Conservation (phyloP, 495 filamentous ascomycete genomes). For the Cercophora newfieldiana region DNA sequence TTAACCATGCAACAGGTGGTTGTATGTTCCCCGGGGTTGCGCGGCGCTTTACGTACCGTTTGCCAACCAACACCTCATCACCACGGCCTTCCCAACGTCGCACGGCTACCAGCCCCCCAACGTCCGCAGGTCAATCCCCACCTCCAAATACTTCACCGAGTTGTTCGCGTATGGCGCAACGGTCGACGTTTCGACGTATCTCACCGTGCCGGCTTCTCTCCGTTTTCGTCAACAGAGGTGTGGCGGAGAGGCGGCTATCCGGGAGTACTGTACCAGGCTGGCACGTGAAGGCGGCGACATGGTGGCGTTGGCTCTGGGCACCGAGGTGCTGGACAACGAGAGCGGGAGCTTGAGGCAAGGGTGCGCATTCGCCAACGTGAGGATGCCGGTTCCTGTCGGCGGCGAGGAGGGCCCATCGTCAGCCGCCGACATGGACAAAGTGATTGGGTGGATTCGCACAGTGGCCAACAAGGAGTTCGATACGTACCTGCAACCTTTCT, state of each 20-base stretch:
- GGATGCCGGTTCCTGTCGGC: constrained; percentile 55
- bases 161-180: constrained; percentile 75
- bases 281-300: constrained; percentile 58
- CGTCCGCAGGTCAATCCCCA: constrained; percentile 17
- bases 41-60: constrained; percentile 73
- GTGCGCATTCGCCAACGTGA: constrained; percentile 61
- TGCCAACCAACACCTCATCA: constrained; percentile 69
- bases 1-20: constrained; percentile 50
- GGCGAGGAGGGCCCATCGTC: constrained; percentile 23
- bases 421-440: neutral
- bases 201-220: constrained; percentile 65
- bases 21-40: constrained; percentile 72
- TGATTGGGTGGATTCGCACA: constrained; percentile 13
- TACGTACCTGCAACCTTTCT: constrained; percentile 61
- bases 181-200: constrained; percentile 64
- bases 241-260: constrained; percentile 72
- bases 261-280: constrained; percentile 55
- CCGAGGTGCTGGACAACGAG: constrained; percentile 64
- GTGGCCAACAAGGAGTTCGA: constrained; percentile 42
- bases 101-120: constrained; percentile 48
- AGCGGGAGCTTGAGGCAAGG: constrained; percentile 37
- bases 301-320: constrained; percentile 60
- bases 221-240: constrained; percentile 62
- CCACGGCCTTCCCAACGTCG: constrained; percentile 67
- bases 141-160: constrained; percentile 50